These are phyloP conservation scores for Albugo candida DNA, from an alignment of 352 stramenopile genomes.

Conservation along the genomic window DNA sequence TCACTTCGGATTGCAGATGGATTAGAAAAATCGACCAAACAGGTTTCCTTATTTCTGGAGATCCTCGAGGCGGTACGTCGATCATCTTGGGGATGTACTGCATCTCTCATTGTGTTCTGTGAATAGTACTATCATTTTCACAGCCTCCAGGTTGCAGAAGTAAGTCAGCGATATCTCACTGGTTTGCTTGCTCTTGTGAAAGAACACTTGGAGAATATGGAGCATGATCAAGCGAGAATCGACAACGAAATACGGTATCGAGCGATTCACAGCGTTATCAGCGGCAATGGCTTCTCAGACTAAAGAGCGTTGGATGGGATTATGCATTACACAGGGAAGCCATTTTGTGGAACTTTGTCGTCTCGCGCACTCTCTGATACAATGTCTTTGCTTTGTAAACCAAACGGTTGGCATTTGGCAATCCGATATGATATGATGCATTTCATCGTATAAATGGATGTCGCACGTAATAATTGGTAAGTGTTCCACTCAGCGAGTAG, in stretches of 20 bases:
- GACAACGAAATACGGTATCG: slow-evolving; percentile 73
- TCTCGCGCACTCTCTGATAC: too few relatives aligned
- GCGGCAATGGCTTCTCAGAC: too few relatives aligned
- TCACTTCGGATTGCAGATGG: slow-evolving; percentile 90
- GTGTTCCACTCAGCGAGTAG: too few relatives aligned
- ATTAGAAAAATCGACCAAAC: slow-evolving; percentile 51
- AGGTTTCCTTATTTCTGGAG: slow-evolving; percentile 92
- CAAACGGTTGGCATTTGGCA: too few relatives aligned
- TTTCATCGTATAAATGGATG: too few relatives aligned
- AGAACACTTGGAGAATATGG: slow-evolving; percentile 86
- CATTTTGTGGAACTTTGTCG: too few relatives aligned
- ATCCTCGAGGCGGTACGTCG: slow-evolving; percentile 78
- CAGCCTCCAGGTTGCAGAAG: slow-evolving; percentile 52
- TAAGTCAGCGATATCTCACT: slow-evolving; percentile 48
- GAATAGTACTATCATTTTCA: slow-evolving; percentile 87
- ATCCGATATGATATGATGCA: too few relatives aligned
- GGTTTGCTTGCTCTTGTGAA: slow-evolving; percentile 78
- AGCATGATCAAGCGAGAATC: slow-evolving; percentile 28
- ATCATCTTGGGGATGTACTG: not conserved
- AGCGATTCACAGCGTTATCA: slow-evolving; percentile 23
- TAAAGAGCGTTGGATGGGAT: too few relatives aligned
- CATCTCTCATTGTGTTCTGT: not conserved
- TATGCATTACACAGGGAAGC: too few relatives aligned
- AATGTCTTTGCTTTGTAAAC: too few relatives aligned
- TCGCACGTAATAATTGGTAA: too few relatives aligned